These are phyloP conservation scores for Secale cereale DNA, from an alignment of 176 grass and related monocot species.

Conservation along the genomic window DNA sequence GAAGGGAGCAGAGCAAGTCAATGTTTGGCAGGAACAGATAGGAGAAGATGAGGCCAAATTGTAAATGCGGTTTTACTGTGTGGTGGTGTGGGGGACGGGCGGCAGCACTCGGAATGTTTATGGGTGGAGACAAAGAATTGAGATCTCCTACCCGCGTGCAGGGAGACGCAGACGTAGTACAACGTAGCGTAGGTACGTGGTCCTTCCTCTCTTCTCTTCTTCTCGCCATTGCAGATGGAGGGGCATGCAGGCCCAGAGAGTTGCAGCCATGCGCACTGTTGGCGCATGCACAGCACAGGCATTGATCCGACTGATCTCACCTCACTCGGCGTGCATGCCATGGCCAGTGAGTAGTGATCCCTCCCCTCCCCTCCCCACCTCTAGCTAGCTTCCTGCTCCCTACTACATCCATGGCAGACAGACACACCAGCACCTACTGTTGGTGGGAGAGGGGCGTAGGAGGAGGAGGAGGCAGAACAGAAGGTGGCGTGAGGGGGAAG, in stretches of 20 bases:
- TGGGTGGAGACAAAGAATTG: constrained; percentile 58
- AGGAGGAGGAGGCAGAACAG: constrained; percentile 18
- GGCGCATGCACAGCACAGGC: constrained; percentile 2
- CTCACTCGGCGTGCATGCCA: constrained; percentile 35
- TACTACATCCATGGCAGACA: not conserved
- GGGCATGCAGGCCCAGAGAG: not conserved
- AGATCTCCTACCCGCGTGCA: constrained; percentile 11
- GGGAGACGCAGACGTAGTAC: not conserved
- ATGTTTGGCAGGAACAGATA: not conserved
- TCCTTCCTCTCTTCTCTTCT: not conserved
- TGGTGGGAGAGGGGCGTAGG: not conserved
- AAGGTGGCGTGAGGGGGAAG: constrained; percentile 40
- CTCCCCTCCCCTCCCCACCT: constrained; percentile 5
- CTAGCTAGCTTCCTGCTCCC: not conserved
- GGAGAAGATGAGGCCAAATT: not conserved
- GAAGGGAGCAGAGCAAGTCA: constrained; percentile 1
- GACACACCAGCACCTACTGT: not conserved
- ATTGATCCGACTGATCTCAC: constrained; percentile 29
- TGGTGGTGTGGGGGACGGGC: no score
- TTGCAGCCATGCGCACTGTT: constrained; percentile 2
- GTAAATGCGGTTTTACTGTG: constrained; percentile 17
- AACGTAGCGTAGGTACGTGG: not conserved
- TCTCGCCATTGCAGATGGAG: not conserved
- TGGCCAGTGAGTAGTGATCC: not conserved
- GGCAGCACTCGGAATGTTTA: constrained; percentile 71